A percentile compares a stretch with the other conserved stretches of the same genome.
Evolutionary conservation across 768 basidiomycete genomes (phyloP).

Genomic region (Guyanaporus albipodus): DNA sequence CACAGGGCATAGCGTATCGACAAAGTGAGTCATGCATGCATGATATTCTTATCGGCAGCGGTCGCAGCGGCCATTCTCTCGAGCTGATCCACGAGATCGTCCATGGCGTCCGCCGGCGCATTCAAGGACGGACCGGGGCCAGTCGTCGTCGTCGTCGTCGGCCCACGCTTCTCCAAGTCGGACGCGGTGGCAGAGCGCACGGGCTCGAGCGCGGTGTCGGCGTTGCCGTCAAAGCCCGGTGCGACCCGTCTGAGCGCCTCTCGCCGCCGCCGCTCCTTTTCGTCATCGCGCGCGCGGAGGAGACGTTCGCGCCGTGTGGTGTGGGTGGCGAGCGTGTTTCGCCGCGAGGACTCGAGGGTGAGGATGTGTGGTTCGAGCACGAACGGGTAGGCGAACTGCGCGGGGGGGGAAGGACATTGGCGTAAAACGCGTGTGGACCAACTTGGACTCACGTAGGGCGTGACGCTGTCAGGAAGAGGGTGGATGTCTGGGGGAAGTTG

Average conservation of each 20-base stretch:
- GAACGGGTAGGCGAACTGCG: constrained; percentile 96
- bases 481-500: constrained; percentile 89
- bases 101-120: constrained; percentile 61
- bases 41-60: not conserved
- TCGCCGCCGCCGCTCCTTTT: constrained; percentile 57
- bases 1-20: no score
- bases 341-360: constrained; percentile 68
- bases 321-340: constrained; percentile 61
- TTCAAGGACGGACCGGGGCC: not conserved
- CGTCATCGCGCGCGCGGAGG: constrained; percentile 68
- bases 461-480: constrained; percentile 87
- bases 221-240: constrained; percentile 74
- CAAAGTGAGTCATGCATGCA: no score
- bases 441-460: constrained; percentile 65
- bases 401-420: not conserved
- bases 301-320: constrained; percentile 66
- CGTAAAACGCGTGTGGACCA: not conserved
- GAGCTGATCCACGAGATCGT: constrained; percentile 76
- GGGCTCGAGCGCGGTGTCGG: constrained; percentile 44
- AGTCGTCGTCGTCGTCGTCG: no score
- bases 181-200: constrained; percentile 9
- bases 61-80: constrained; percentile 51
- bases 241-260: constrained; percentile 76
- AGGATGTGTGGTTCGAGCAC: constrained; percentile 86
- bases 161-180: constrained; percentile 11